Evolutionary conservation across 2,329 filamentous ascomycete genomes (phyloP).

Genomic region (Paecilomyces formosus): DNA sequence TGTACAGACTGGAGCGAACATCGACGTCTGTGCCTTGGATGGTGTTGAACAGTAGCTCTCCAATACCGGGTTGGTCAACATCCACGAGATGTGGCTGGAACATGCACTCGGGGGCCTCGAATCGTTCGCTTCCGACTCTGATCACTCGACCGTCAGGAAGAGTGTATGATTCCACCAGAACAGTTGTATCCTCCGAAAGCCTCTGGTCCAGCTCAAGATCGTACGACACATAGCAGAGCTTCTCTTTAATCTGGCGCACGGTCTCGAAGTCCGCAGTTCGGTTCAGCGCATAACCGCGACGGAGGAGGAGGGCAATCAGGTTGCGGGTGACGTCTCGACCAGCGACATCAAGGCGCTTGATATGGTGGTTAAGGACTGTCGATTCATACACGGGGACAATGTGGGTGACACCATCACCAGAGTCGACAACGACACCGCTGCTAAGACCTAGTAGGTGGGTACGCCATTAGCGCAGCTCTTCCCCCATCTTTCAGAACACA

Average conservation of each 20-base stretch:
- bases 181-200: slow-evolving; percentile 93
- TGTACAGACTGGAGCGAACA: slow-evolving; percentile 87
- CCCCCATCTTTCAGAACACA: background rate
- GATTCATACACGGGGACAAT: slow-evolving; percentile 98
- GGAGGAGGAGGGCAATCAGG: slow-evolving; percentile 86
- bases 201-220: slow-evolving; percentile 94
- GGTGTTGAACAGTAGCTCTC: slow-evolving; percentile 97
- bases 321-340: slow-evolving; percentile 98
- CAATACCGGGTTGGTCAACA: slow-evolving; percentile 92
- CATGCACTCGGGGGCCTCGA: slow-evolving; percentile 94
- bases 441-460: slow-evolving; percentile 56
- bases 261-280: slow-evolving; percentile 98
- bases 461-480: background rate
- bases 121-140: slow-evolving; percentile 90
- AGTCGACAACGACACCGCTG: slow-evolving; percentile 96
- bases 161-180: slow-evolving; percentile 95
- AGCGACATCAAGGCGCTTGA: slow-evolving; percentile 85
- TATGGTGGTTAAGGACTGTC: slow-evolving; percentile 94
- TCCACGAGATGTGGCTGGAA: slow-evolving; percentile 98
- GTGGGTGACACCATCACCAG: slow-evolving; percentile 95
- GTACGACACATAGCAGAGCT: slow-evolving; percentile 98
- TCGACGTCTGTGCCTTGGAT: slow-evolving; percentile 95
- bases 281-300: slow-evolving; percentile 93
- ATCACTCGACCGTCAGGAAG: slow-evolving; percentile 94
- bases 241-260: slow-evolving; percentile 98